Evolutionary conservation across 169 alveolate species (phyloP).

Genomic region (Cyclospora cayetanensis): DNA sequence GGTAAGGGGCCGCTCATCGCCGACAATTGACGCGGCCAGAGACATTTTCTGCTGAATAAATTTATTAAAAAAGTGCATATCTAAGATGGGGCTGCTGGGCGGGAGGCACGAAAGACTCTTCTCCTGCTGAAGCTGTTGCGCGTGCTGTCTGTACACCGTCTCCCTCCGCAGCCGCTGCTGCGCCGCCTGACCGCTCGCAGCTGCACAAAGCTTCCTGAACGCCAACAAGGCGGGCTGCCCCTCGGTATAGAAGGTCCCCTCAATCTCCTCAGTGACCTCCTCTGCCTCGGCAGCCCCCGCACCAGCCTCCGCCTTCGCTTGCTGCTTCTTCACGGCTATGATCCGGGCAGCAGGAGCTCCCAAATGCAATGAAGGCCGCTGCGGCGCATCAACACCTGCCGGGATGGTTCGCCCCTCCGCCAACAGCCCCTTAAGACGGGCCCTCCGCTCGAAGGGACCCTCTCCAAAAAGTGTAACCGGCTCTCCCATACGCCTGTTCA

Average conservation of each 20-base stretch:
- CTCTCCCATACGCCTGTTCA: conserved; percentile 50
- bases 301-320: not conserved
- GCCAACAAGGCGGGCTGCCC: not conserved
- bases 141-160: conserved; percentile 43
- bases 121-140: conserved; percentile 27
- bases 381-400: conserved; percentile 28
- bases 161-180: conserved; percentile 3
- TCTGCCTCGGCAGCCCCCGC: not conserved
- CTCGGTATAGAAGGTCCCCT: conserved; percentile 50
- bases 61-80: not conserved
- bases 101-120: not conserved
- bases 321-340: conserved; percentile 28
- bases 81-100: not conserved
- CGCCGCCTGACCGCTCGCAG: conserved; percentile 11
- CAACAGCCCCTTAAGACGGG: conserved; percentile 66
- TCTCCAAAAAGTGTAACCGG: conserved; percentile 73
- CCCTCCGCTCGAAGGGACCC: conserved; percentile 71
- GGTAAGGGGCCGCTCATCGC: conserved; percentile 73
- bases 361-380: not conserved
- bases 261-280: conserved; percentile 26
- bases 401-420: conserved; percentile 46
- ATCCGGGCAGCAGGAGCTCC: conserved; percentile 22
- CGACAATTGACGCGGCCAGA: conserved; percentile 42
- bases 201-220: not conserved
- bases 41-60: not conserved